Percentiles rank a stretch among this genome's conserved stretches.
Evolutionary conservation across 2,329 filamentous ascomycete species (phyloP).

Genomic region (Rhinocladiella similis): DNA sequence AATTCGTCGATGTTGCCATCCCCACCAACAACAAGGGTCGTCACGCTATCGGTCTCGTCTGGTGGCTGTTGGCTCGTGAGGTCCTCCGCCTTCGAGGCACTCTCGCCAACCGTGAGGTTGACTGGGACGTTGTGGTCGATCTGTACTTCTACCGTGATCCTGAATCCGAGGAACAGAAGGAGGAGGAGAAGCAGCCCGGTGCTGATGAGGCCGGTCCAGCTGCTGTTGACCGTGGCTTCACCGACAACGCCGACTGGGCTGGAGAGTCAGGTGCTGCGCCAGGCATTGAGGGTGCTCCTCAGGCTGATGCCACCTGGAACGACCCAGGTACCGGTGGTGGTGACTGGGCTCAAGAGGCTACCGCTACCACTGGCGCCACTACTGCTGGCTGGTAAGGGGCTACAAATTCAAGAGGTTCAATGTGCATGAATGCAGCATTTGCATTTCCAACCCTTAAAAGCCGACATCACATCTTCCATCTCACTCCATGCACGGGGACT

Average conservation of each 20-base stretch:
- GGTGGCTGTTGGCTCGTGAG: constrained; percentile 99
- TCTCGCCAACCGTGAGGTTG: constrained; percentile 89
- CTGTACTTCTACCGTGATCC: constrained; percentile 99
- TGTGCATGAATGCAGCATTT: constrained; percentile 18
- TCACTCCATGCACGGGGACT: constrained; percentile 12
- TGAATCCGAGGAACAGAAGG: constrained; percentile 98
- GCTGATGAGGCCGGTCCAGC: constrained; percentile 80
- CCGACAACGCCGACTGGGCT: constrained; percentile 82
- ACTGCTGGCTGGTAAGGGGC: constrained; percentile 31
- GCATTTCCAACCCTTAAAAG: constrained; percentile 3
- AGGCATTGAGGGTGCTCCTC: constrained; percentile 63
- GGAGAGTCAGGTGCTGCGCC: constrained; percentile 62
- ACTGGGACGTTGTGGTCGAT: constrained; percentile 99
- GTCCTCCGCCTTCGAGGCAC: constrained; percentile 98
- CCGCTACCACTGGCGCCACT: constrained; percentile 27
- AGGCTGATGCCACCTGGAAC: constrained; percentile 59
- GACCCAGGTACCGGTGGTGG: constrained; percentile 52
- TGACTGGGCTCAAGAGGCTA: constrained; percentile 46
- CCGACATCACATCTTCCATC: constrained; percentile 16
- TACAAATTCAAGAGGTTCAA: constrained; percentile 42
- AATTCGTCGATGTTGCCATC: constrained; percentile 99
- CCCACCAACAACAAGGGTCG: constrained; percentile 99
- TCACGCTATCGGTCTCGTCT: constrained; percentile 96
- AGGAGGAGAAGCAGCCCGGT: constrained; percentile 80
- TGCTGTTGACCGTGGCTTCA: constrained; percentile 77